Evolutionary conservation across 2,329 filamentous ascomycete species (phyloP).

Genomic region (Penicillium frequentans): DNA sequence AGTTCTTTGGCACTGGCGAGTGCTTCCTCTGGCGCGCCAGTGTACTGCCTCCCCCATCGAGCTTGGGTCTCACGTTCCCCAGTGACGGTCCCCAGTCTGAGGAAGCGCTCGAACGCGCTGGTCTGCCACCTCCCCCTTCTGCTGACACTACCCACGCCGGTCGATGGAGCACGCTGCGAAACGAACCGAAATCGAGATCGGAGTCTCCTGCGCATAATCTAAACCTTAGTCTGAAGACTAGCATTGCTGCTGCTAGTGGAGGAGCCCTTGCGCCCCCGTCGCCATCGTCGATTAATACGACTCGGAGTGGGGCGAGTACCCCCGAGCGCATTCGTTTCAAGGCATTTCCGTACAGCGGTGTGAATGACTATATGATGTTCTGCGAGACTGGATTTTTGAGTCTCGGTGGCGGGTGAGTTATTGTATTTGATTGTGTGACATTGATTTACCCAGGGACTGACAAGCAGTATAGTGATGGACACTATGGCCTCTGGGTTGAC

Average conservation of each 20-base stretch:
- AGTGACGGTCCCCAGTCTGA: slow-evolving; percentile 26
- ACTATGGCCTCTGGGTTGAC: slow-evolving; percentile 92
- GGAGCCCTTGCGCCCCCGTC: slow-evolving; percentile 26
- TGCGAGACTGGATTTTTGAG: slow-evolving; percentile 84
- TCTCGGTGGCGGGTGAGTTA: slow-evolving; percentile 70
- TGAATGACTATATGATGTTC: slow-evolving; percentile 96
- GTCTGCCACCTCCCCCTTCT: slow-evolving; percentile 68
- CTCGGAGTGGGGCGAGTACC: slow-evolving; percentile 53
- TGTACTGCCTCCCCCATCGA: slow-evolving; percentile 51
- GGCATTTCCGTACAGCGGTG: slow-evolving; percentile 91
- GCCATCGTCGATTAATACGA: slow-evolving; percentile 24
- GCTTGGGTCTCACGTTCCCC: slow-evolving; percentile 9
- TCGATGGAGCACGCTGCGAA: slow-evolving; percentile 60
- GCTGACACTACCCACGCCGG: slow-evolving; percentile 62
- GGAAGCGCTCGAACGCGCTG: slow-evolving; percentile 50
- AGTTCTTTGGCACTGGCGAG: slow-evolving; percentile 95
- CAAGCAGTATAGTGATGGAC: slow-evolving; percentile 61
- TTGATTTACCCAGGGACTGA: neutral
- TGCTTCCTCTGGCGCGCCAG: slow-evolving; percentile 88
- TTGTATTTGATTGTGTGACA: neutral
- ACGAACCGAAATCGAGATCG: slow-evolving; percentile 30
- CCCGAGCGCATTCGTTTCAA: slow-evolving; percentile 87
- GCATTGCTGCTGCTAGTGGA: slow-evolving; percentile 23
- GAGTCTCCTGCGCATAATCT: slow-evolving; percentile 22
- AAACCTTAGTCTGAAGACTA: slow-evolving; percentile 26